Evolutionary conservation across 2,329 filamentous ascomycete genomes (phyloP).

Genomic region (Pezicula carpinea): DNA sequence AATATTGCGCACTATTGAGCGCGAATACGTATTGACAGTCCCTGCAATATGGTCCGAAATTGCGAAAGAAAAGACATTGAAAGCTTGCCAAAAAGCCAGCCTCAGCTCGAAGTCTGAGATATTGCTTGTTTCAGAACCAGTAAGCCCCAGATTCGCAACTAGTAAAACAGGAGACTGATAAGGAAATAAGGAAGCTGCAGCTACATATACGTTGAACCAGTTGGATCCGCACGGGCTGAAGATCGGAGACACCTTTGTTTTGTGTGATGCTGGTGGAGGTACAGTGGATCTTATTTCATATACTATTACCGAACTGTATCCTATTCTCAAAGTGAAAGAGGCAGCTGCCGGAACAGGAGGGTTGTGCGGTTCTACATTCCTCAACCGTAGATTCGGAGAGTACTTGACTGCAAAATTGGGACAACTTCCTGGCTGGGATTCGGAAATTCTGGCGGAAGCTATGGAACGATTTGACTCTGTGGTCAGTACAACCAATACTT

Average conservation of each 20-base stretch:
- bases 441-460: conserved; percentile 13
- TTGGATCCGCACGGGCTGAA: conserved; percentile 32
- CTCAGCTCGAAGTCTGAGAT: conserved; percentile 32
- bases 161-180: background rate
- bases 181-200: conserved; percentile 38
- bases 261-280: conserved; percentile 29
- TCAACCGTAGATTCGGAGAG: conserved; percentile 19
- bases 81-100: conserved; percentile 37
- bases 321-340: conserved; percentile 26
- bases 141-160: background rate
- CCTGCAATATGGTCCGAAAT: conserved; percentile 53
- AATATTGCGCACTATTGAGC: conserved; percentile 37
- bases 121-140: conserved; percentile 44
- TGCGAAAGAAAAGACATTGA: conserved; percentile 44
- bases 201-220: conserved; percentile 42
- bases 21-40: conserved; percentile 51
- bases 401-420: conserved; percentile 33
- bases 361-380: conserved; percentile 21
- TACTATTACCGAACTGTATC: conserved; percentile 38
- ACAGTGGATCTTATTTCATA: conserved; percentile 47
- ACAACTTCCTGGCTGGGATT: conserved; percentile 17
- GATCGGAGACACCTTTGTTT: conserved; percentile 19
- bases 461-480: conserved; percentile 19
- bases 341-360: conserved; percentile 19
- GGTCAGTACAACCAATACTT: conserved; percentile 28